Conservation (phyloP, 1,284 basidiomycete species). For the Microbotryomycetes sp. region DNA sequence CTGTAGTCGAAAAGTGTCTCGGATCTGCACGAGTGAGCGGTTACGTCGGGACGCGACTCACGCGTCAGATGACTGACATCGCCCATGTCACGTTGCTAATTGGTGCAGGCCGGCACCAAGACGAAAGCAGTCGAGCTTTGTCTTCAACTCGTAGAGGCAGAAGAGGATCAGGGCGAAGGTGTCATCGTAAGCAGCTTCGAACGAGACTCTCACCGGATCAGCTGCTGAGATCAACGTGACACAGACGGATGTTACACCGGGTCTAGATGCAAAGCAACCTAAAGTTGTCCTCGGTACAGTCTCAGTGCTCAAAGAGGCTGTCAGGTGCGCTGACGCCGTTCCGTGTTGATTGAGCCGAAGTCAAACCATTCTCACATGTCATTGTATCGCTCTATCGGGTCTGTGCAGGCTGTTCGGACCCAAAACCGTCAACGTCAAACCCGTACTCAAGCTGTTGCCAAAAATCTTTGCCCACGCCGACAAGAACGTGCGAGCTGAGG, state of each 20-base stretch:
- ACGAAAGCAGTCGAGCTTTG: slow-evolving; percentile 78
- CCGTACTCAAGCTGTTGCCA: slow-evolving; percentile 75
- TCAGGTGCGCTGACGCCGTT: too few species aligned
- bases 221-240: slow-evolving; percentile 9
- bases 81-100: background rate
- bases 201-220: background rate
- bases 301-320: slow-evolving; percentile 69
- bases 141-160: slow-evolving; percentile 87
- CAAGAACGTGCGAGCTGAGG: slow-evolving; percentile 93
- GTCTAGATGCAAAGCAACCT: slow-evolving; percentile 86
- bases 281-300: slow-evolving; percentile 84
- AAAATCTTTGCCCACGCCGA: slow-evolving; percentile 94
- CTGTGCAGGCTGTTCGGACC: slow-evolving; percentile 80
- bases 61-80: too few species aligned
- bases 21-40: slow-evolving; percentile 57
- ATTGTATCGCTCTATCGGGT: slow-evolving; percentile 1
- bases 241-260: slow-evolving; percentile 74
- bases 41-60: too few species aligned
- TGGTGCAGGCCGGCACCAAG: slow-evolving; percentile 76
- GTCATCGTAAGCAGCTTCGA: slow-evolving; percentile 61
- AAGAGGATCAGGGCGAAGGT: slow-evolving; percentile 72
- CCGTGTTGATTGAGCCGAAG: too few species aligned
- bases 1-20: slow-evolving; percentile 91
- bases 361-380: background rate
- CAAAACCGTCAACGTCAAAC: slow-evolving; percentile 63